phyloP scores from a whole-genome alignment of 441 rosid species.

The Arabidopsis hybrid region DNA sequence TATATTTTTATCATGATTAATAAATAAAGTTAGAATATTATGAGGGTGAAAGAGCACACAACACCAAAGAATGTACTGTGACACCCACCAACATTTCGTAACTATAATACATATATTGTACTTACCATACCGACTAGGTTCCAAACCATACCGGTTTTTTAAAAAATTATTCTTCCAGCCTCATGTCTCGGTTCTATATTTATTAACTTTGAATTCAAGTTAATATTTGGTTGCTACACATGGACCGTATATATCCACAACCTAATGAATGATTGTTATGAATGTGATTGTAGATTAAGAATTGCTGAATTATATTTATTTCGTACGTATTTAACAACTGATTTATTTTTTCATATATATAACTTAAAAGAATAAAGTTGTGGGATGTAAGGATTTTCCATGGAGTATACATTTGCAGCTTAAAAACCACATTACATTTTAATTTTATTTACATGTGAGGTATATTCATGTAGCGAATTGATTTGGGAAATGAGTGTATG shows the following conservation, averaged over 20 bases:
- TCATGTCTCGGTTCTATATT: conserved; percentile 10
- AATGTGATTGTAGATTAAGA: not conserved
- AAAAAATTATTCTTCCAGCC: not conserved
- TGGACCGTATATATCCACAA: conserved; percentile 12
- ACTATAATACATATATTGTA: conserved; percentile 42
- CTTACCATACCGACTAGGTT: conserved; percentile 45
- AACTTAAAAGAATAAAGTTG: not conserved
- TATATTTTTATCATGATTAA: conserved; percentile 32
- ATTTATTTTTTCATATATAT: not conserved
- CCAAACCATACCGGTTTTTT: conserved; percentile 38
- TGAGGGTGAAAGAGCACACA: conserved; percentile 50
- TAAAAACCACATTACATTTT: not conserved
- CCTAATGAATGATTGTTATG: conserved; percentile 9
- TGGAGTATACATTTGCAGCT: not conserved
- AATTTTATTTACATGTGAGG: not conserved
- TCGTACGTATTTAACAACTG: not conserved
- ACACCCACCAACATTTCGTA: conserved; percentile 48
- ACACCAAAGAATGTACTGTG: conserved; percentile 52
- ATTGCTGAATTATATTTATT: not conserved
- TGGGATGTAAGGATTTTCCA: not conserved
- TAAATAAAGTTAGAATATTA: conserved; percentile 46
- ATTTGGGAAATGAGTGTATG: too few relatives aligned
- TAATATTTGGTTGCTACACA: not conserved
- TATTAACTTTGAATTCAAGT: conserved; percentile 4
- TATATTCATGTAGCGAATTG: not conserved